Base-by-base conservation (phyloP, 2,329 filamentous ascomycete genomes). In the Clonostachys rosea region DNA sequence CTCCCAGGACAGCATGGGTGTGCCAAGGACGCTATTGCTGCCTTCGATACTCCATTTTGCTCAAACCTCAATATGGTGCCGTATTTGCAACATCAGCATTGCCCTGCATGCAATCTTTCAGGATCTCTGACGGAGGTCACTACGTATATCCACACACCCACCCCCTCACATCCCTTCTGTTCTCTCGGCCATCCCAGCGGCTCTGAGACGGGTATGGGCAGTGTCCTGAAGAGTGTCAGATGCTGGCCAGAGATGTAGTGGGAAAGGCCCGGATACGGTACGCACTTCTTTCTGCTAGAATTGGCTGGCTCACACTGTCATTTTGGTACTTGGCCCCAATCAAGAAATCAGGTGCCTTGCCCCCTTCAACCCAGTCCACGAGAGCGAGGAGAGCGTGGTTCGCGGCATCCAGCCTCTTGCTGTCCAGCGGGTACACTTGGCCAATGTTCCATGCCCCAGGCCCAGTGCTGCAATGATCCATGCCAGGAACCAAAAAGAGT, bases 401-500 rank as follows among this genome's bases (percentile, higher is more conserved):
- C 12, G 65, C 59, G 0, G 69, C 63, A 6, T 70, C 5, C 36
- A 39, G 5, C 14, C 14, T 39, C 36, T 39, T n/a, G 14, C 3
- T 4, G 17, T 39, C 36, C 36, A 39, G 17, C 14, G 36, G 36
- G 36, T 8, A 39, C 36, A 18, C 36, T 18, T 39, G 36, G 14
- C 36, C 36, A 39, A 39, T 18, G 17, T 39, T 39, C 36, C 36
- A 59, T 2, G 72, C 69, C 2, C 71, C 73, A 12, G 57, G 56
- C 7, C 76, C 76, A 7, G 69, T 68, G 9, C 45, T 50, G 54
- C 77, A 81, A 56, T 81, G 78, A 3, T 59, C 64, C 62, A 76
- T 75, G 9, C 77, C 76, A 5, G 68, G 70, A 50, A 80, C 68
- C 34, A 67, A 66, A 63, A 81, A 81, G 58, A 68, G 72, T 42